These are phyloP conservation scores for Tolypocladium pustulatum DNA, from an alignment of 2,329 filamentous ascomycete species.

Conservation along the genomic window DNA sequence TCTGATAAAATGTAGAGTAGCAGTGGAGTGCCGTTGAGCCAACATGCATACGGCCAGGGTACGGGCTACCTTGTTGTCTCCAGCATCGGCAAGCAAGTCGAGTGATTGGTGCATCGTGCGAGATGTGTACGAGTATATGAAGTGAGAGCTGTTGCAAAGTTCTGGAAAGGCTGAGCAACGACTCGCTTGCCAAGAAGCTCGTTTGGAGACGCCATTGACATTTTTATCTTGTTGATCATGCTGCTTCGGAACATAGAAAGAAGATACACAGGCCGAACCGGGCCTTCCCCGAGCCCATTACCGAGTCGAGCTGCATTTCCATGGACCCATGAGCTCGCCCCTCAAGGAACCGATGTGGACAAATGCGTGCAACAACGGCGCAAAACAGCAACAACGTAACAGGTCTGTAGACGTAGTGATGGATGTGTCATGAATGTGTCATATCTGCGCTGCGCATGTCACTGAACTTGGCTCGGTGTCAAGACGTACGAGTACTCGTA, in stretches of 20 bases:
- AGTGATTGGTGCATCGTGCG: neutral
- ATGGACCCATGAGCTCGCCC: accelerated
- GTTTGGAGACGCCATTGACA: neutral
- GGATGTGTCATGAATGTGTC: neutral
- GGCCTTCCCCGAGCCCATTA: neutral
- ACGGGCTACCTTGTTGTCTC: too few relatives aligned
- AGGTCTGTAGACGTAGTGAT: neutral
- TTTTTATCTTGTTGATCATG: neutral
- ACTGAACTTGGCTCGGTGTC: neutral
- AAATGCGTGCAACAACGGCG: neutral
- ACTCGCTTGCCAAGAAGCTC: neutral
- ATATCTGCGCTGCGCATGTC: neutral
- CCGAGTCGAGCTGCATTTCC: neutral
- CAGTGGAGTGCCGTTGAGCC: neutral
- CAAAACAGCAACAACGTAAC: neutral
- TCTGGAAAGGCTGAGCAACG: neutral
- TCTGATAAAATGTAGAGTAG: neutral
- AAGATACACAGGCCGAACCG: neutral
- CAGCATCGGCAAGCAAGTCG: neutral
- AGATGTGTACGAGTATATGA: neutral
- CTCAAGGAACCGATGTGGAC: neutral
- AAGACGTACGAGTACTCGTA: neutral
- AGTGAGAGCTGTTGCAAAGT: neutral
- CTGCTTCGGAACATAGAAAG: neutral
- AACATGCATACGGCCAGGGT: neutral